Evolutionary conservation across 2,329 filamentous ascomycete species (phyloP), one percentile per base, ranked within the genome.

Genomic region (Diaporthe capsici): DNA sequence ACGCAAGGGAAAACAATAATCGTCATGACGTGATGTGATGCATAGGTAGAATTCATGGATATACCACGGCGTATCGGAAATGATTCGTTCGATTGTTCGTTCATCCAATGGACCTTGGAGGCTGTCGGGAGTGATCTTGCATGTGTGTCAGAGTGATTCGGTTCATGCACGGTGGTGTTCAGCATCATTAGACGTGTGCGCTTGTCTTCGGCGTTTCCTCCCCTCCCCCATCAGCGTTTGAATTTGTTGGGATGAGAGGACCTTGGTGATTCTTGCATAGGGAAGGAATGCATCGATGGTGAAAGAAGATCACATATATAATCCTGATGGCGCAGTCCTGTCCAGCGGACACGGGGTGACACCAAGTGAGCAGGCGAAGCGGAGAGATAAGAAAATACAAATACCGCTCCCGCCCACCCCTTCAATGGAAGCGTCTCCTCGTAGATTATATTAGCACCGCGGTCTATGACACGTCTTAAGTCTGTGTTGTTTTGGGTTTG

Each of bases 51-150:
- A 44, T 4, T n/a, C 28, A 34, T 10, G 37, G 49, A 79, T 49
- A 79, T 55, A 55, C 31, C 49, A 80, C 82, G 49, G 81, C 79
- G 73, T 85, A 84, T 44, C 86, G 60, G 28, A 28, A 53, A 42
- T 28, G 15, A 25, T 47, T 65, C 34, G 2, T 47, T 25, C 13
- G 15, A 31, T 31, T 31, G 28, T 8, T 51, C 13, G 22, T 65
- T 28, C 34, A 12, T 68, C 13, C 13, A 39, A 28, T 53, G 31
- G 22, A 10, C 22, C 47, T 25, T 20, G 31, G 44, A 13, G 63
- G 13, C 39, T 17, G 3, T 20, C 15, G 17, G 42, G 15, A 31
- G n/a, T 42, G 17, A 12, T 22, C 20, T 28, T 55, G 49, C n/a
- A 70, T 28, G 65, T 22, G 25, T 70, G n/a, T 13, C 34, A 51